Evolutionary conservation across 352 stramenopile species (phyloP).

Genomic region (Thraustochytrium striatum): DNA sequence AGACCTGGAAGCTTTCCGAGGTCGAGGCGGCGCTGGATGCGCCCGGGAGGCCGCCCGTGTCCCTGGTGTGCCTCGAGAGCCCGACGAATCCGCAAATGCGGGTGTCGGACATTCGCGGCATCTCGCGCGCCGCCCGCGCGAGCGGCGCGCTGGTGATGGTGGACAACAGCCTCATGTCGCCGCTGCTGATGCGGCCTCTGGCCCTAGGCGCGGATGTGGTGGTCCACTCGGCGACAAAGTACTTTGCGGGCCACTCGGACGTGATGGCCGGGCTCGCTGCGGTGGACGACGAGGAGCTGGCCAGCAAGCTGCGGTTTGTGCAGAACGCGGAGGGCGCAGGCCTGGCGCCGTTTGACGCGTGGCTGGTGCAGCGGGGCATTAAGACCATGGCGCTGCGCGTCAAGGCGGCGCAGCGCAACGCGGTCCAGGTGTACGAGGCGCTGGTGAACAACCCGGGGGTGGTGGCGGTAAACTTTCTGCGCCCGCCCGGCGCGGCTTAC

Average conservation of each 20-base stretch:
- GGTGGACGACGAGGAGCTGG: slow-evolving; percentile 57
- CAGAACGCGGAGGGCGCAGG: slow-evolving; percentile 76
- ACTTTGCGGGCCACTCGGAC: slow-evolving; percentile 77
- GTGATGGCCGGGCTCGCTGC: slow-evolving; percentile 79
- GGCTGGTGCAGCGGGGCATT: slow-evolving; percentile 67
- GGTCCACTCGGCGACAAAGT: slow-evolving; percentile 81
- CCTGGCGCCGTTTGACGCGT: slow-evolving; percentile 80
- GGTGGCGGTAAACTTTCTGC: slow-evolving; percentile 34
- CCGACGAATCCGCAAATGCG: slow-evolving; percentile 83
- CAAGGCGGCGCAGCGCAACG: slow-evolving; percentile 60
- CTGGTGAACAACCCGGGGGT: slow-evolving; percentile 54
- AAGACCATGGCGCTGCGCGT: slow-evolving; percentile 81
- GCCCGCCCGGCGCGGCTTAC: slow-evolving; percentile 16
- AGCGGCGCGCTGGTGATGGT: slow-evolving; percentile 63
- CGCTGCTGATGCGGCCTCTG: slow-evolving; percentile 77
- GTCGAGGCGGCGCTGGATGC: slow-evolving; percentile 11
- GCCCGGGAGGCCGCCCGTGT: slow-evolving; percentile 59
- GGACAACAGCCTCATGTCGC: slow-evolving; percentile 83
- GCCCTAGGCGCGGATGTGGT: slow-evolving; percentile 75
- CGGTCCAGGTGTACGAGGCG: slow-evolving; percentile 24
- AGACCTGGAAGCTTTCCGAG: slow-evolving; percentile 61
- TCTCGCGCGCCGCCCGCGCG: slow-evolving; percentile 63
- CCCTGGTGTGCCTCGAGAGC: slow-evolving; percentile 81
- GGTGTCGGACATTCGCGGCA: slow-evolving; percentile 71
- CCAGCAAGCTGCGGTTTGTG: slow-evolving; percentile 71